A percentile compares a stretch with the other conserved stretches of the same genome.
phyloP scores from a whole-genome alignment of 129 eudicot genomes.

The Helichrysum umbraculigerum region DNA sequence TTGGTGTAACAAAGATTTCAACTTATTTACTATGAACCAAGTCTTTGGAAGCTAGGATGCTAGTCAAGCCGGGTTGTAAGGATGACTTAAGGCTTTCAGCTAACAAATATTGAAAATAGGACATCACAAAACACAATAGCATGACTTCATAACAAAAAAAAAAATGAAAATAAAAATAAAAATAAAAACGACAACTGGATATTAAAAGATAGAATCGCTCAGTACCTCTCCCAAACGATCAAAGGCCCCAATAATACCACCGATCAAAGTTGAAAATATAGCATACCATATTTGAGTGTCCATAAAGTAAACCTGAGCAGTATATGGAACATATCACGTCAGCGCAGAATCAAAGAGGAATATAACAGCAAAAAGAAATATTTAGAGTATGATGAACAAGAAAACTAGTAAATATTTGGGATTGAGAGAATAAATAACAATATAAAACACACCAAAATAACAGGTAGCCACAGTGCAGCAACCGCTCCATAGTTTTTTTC shows the following conservation, averaged over 20 bases:
- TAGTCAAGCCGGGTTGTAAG: background rate
- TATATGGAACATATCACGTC: slow-evolving; percentile 26
- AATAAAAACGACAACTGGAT: background rate
- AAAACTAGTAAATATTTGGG: background rate
- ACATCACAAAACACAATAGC: slow-evolving; percentile 14
- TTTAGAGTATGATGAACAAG: slow-evolving; percentile 4
- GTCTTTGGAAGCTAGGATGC: background rate
- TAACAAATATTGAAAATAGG: slow-evolving; percentile 13
- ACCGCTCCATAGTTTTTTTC: slow-evolving; percentile 67
- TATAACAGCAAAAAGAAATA: slow-evolving; percentile 11
- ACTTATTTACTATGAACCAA: background rate
- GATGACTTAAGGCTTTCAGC: slow-evolving; percentile 7
- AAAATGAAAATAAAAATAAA: background rate
- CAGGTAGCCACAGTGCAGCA: slow-evolving; percentile 86
- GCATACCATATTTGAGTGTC: slow-evolving; percentile 97
- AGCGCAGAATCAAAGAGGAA: slow-evolving; percentile 18
- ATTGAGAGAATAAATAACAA: background rate
- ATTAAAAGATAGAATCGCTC: background rate
- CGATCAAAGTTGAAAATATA: slow-evolving; percentile 79
- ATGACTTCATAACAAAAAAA: slow-evolving; percentile 19
- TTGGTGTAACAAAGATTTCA: background rate
- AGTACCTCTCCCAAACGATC: slow-evolving; percentile 98
- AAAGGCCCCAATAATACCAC: slow-evolving; percentile 93
- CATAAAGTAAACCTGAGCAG: slow-evolving; percentile 89
- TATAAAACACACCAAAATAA: slow-evolving; percentile 62